Evolutionary conservation across 2,329 filamentous ascomycete genomes (phyloP), one percentile per base, ranked within the genome.

Genomic region (Amylocarpus encephaloides): DNA sequence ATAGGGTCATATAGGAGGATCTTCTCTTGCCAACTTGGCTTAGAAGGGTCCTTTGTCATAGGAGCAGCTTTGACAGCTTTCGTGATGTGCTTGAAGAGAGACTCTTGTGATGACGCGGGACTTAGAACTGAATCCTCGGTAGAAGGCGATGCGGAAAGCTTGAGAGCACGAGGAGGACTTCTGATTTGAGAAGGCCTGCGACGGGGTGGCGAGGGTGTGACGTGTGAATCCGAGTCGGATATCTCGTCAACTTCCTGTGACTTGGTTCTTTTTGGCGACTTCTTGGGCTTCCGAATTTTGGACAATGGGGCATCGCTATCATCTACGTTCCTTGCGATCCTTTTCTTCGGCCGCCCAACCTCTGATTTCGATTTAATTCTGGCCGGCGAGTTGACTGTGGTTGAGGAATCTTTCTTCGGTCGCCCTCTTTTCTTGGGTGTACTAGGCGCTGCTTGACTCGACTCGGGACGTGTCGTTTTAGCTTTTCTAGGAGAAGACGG

Each of bases 1-100:
- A 98, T 85, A 0, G 92, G 89, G 61, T 97, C 91, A 65, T 94
- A 97, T 65, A 97, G 80, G 5, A 97, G 73, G 42, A 98, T 96
- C 70, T 90, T 94, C 68, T 97, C 89, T 60, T 94, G 77, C 88
- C 91, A 97, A 2, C 80, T 89, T 12, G 80, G 81, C 2, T 75
- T 65, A 6, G 57, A 55, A 1, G 74, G 68, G 56, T 83, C 71
- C 3, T 60, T 71, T 0, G 77, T 73, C 11, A 71, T 72, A 2
- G 79, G 73, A 3, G 74, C 71, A 1, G 70, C 69, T 7, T 62
- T 76, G 9, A 85, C 70, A 1, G 80, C 80, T 35, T 70, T 69
- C 0, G 76, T 78, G 46, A 85, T 82, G 55, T 73, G 66, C 22
- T 62, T 60, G 54, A 82, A 82, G 19, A 82, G 59, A 0, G 61